Evolutionary conservation across 2,329 filamentous ascomycete species (phyloP).

Genomic region (Trichoderma semiorbis): DNA sequence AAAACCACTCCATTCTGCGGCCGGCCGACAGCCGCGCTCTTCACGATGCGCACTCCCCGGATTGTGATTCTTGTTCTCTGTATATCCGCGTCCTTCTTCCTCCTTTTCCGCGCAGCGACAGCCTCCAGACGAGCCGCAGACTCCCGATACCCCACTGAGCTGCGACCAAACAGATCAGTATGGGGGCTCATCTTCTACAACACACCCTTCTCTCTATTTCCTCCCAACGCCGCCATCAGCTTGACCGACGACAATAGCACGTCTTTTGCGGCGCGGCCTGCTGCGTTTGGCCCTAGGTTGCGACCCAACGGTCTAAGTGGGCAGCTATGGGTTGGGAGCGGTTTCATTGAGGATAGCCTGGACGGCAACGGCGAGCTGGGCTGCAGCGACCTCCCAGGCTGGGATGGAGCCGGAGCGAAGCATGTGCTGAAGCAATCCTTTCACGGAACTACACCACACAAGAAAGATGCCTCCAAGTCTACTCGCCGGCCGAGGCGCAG

Average conservation of each 20-base stretch:
- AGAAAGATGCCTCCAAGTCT: conserved; percentile 22
- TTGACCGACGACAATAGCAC: conserved; percentile 98
- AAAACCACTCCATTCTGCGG: conserved; percentile 3
- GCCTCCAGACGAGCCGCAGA: conserved; percentile 32
- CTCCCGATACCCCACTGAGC: conserved; percentile 24
- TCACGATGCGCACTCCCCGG: conserved; percentile 53
- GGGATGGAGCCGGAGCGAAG: conserved; percentile 62
- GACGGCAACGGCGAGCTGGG: conserved; percentile 80
- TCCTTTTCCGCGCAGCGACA: conserved; percentile 51
- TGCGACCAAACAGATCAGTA: conserved; percentile 27
- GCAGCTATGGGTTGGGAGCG: conserved; percentile 88
- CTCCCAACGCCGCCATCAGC: conserved; percentile 91
- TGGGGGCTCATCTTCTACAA: conserved; percentile 64
- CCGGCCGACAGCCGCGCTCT: conserved; percentile 7
- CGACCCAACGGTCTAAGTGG: conserved; percentile 76
- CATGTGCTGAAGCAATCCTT: conserved; percentile 40
- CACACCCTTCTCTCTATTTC: conserved; percentile 82
- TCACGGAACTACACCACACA: conserved; percentile 28
- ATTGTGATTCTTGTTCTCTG: conserved; percentile 54
- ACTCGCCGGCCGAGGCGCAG: conserved; percentile 21
- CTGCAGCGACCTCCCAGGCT: conserved; percentile 90
- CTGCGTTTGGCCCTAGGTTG: conserved; percentile 83
- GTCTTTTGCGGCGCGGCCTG: conserved; percentile 88
- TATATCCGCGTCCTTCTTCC: conserved; percentile 51
- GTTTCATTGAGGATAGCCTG: conserved; percentile 77